Evolutionary conservation across 2,329 filamentous ascomycete genomes (phyloP), one percentile per base, ranked within the genome.

Genomic region (Neodidymelliopsis sp.): DNA sequence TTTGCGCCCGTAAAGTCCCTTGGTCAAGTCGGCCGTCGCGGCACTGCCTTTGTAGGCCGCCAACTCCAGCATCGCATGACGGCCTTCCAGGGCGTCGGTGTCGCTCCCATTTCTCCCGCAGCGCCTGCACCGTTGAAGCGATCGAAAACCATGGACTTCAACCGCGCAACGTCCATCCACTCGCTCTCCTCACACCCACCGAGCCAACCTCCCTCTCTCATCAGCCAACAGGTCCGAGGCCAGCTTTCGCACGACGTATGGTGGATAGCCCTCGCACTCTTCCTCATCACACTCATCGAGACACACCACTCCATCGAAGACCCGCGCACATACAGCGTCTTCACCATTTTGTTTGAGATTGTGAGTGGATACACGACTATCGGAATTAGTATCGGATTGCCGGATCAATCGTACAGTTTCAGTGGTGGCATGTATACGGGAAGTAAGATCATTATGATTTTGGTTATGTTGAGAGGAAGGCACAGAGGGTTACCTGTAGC

Each of bases 201-300:
- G 6, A 57, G 55, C 13, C 38, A 31, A 9, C 57, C 59, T 4
- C 59, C 59, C 15, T 57, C 52, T 29, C 59, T 62, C 34, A 42
- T 60, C 22, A 60, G 49, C 7, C 59, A 62, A 24, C 59, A 62
- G 43, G 47, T 62, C 12, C 57, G 59, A 6, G 57, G 59, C 44
- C 59, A 62, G 34, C 56, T 62, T 19, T 57, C 53, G 6, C 56
- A 60, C 49, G 59, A 62, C 35, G 57, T 62, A 22, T 62, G 59
- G 59, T 62, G 56, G 55, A 59, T 62, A 16, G 55, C 57, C 4
- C 42, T 62, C 5, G 59, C 57, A 5, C 54, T 62, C 4, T 62
- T 62, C 38, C 47, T 62, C 30, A 62, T 62, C 39, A 59, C 59
- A 4, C 41, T 62, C 25, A 62, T 62, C 39, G 59, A 62, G 31